Evolutionary conservation across 805 yeast genomes (phyloP), one percentile per base, ranked within the genome.

Genomic region (Ogataea naganishii): DNA sequence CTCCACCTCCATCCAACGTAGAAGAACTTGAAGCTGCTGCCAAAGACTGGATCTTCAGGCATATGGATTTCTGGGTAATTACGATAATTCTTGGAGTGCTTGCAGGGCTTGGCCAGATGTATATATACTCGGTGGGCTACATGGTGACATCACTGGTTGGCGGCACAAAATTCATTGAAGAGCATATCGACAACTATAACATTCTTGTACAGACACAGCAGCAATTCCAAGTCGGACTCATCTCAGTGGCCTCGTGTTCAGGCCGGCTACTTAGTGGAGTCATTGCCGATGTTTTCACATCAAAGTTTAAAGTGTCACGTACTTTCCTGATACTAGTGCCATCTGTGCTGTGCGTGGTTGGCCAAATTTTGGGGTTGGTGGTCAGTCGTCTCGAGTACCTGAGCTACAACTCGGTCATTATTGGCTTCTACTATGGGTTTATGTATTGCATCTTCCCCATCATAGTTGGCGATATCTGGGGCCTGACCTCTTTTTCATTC

Each of bases 361-460:
- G 79, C 3, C 86, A 78, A 50, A 19, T 67, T 2, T 42, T 70
- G 37, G 78, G 75, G 4, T 50, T 51, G 16, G 25, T 36, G 1
- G 43, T 62, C 9, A 38, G 47, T 11, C 49, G 55, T 14, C 58
- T 64, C 32, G 40, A 49, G 3, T 32, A 39, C 15, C 50, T 82
- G 40, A 64, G 76, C 53, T 24, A 63, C 18, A 57, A 68, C 15
- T 75, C 88, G 1, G 47, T 67, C n/a, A 44, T 71, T 13, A 66
- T 72, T 18, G 94, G 94, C 0, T 58, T 76, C 21, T 79, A 77
- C 23, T 82, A 82, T 53, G 94, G 94, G 1, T 68, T 74, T 38
- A 64, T 76, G 14, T 79, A 79, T 55, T 80, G 88, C 29, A 63
- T 79, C 7, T 68, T 72, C 53, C 92, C 94, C 5, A 73, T 81